Evolutionary conservation across 148 eudicot species (phyloP), one percentile per base, ranked within the genome.

Genomic region (Rheum nobile): DNA sequence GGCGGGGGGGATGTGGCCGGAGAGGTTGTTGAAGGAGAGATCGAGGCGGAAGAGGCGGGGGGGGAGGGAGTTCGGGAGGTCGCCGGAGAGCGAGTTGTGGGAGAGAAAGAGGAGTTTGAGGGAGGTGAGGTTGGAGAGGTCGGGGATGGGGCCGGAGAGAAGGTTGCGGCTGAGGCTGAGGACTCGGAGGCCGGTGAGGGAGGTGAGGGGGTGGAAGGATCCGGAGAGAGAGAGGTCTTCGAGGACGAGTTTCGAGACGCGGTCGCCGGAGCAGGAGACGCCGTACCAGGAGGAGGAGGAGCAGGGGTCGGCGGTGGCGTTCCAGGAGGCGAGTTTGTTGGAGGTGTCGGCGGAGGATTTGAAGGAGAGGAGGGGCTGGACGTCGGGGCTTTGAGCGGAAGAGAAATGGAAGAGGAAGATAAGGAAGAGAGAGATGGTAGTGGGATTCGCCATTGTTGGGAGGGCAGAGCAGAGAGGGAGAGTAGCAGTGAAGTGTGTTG

Each of bases 191-290:
- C 80, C 74, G 71, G 73, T 32, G 73, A 82, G 85, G 0, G 43
- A 67, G 12, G 75, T 32, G 21, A 85, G 72, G 12, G 80, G 59
- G 11, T 76, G 47, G 65, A 82, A 75, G 43, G 74, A 50, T 16
- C 87, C 87, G 6, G 75, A 28, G 31, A 82, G 82, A 78, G 76
- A 35, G 42, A 85, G 88, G 75, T 72, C 44, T 77, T 89, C 88
- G 67, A 94, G 97, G 73, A 91, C 86, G 72, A 94, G 85, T 4
- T 83, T 86, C 10, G 85, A 65, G 71, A 94, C 96, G 7, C 89
- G 88, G 86, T 74, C 31, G 6, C 71, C 70, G 68, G 78, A 80
- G 76, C 95, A 91, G 28, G 92, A 39, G 67, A 91, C 78, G 72
- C 88, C 87, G 79, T 68, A 39, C 89, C 88, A 91, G 47, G 80